Percentiles rank a stretch among this genome's conserved stretches.
Evolutionary conservation across 352 stramenopile genomes (phyloP).

Genomic region (Phytophthora fragariaefolia): DNA sequence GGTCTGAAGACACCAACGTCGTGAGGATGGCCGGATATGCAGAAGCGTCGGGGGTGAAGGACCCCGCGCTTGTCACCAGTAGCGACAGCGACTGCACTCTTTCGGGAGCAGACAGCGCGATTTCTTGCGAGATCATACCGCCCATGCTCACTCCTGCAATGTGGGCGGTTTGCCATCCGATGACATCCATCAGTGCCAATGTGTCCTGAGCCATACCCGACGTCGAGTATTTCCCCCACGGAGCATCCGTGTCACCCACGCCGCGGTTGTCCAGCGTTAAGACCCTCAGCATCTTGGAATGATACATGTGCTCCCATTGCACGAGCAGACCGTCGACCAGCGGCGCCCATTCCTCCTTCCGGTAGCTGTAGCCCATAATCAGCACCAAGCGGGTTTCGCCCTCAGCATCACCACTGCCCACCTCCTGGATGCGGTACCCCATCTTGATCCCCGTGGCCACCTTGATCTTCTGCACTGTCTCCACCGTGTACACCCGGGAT

Average conservation of each 20-base stretch:
- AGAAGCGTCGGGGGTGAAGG: slow-evolving; percentile 45
- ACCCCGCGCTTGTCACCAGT: slow-evolving; percentile 62
- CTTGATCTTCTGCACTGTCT: slow-evolving; percentile 40
- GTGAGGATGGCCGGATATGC: slow-evolving; percentile 40
- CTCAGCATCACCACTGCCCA: slow-evolving; percentile 19
- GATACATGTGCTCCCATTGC: slow-evolving; percentile 25
- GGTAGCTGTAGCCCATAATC: slow-evolving; percentile 53
- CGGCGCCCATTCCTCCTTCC: slow-evolving; percentile 53
- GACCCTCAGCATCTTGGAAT: slow-evolving; percentile 40
- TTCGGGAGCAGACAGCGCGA: slow-evolving; percentile 47
- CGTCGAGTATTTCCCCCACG: slow-evolving; percentile 63
- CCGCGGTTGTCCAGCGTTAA: slow-evolving; percentile 71
- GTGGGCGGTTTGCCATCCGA: slow-evolving; percentile 57
- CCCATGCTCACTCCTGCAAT: slow-evolving; percentile 67
- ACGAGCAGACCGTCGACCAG: slow-evolving; percentile 40
- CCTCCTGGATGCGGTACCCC: slow-evolving; percentile 56
- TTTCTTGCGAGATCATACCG: slow-evolving; percentile 72
- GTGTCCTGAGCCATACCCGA: slow-evolving; percentile 63
- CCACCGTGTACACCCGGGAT: slow-evolving; percentile 32
- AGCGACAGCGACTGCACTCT: slow-evolving; percentile 64
- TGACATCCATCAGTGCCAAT: slow-evolving; percentile 54
- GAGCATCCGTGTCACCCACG: slow-evolving; percentile 50
- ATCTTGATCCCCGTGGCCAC: slow-evolving; percentile 53
- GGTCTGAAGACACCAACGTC: slow-evolving; percentile 47
- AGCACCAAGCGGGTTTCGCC: slow-evolving; percentile 45